Evolutionary conservation across 495 filamentous ascomycete genomes (phyloP).

Genomic region (Cenococcum geophilum): DNA sequence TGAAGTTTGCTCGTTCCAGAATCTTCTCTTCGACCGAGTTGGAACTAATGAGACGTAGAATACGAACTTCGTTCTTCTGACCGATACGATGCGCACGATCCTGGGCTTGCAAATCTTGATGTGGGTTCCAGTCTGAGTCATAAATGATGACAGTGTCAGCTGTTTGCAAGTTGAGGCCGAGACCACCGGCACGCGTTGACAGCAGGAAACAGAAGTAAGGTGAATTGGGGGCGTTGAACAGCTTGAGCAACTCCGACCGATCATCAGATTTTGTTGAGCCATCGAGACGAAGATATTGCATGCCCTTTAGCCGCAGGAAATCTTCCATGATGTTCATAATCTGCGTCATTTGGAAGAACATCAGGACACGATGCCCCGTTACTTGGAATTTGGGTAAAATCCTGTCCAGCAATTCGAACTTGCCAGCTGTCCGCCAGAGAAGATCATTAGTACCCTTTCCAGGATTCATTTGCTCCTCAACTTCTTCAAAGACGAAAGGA

Average conservation of each 20-base stretch:
- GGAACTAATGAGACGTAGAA: conserved; percentile 87
- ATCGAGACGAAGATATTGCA: conserved; percentile 85
- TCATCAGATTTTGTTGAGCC: conserved; percentile 97
- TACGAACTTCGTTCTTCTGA: conserved; percentile 98
- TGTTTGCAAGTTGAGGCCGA: conserved; percentile 93
- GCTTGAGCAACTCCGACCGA: conserved; percentile 78
- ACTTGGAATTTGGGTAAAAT: conserved; percentile 86
- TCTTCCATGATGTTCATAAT: conserved; percentile 99
- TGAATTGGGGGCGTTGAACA: conserved; percentile 84
- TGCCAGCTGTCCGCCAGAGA: conserved; percentile 92
- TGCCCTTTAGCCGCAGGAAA: conserved; percentile 75
- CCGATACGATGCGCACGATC: conserved; percentile 99
- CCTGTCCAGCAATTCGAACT: conserved; percentile 92
- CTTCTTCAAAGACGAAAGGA: conserved; percentile 95
- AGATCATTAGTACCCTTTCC: conserved; percentile 78
- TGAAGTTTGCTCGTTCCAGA: conserved; percentile 91
- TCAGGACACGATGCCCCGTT: conserved; percentile 86
- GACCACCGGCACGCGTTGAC: conserved; percentile 96
- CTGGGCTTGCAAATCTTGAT: conserved; percentile 97
- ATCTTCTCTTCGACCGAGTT: conserved; percentile 99
- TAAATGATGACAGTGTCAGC: conserved; percentile 99
- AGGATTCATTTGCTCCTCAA: conserved; percentile 97
- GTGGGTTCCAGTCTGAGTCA: conserved; percentile 99
- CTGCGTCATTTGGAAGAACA: conserved; percentile 99
- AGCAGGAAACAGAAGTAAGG: conserved; percentile 96